A percentile compares a stretch with the other conserved stretches of the same genome.
These are phyloP conservation scores for Hymenoscyphus linearis DNA, from an alignment of 2,329 filamentous ascomycete genomes.

Conservation along the genomic window DNA sequence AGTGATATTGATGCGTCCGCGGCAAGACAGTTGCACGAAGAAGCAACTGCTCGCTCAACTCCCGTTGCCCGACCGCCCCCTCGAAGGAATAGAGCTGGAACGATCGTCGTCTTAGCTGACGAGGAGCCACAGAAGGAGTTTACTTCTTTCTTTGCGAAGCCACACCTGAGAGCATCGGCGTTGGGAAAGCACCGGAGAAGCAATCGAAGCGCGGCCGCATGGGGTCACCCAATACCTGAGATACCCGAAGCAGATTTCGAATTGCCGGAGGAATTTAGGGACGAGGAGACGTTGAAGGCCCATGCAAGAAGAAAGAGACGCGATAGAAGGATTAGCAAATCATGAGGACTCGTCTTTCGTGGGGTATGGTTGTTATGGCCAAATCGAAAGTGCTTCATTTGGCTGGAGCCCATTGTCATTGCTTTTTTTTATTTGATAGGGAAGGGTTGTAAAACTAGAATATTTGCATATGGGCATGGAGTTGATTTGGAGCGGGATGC, in stretches of 20 bases:
- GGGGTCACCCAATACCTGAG: constrained; percentile 77
- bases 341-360: constrained; percentile 3
- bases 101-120: constrained; percentile 21
- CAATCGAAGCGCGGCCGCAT: constrained; percentile 67
- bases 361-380: constrained; percentile 14
- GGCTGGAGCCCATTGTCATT: constrained; percentile 15
- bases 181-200: constrained; percentile 67
- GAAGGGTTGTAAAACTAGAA: constrained; percentile 14
- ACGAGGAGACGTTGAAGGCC: constrained; percentile 47
- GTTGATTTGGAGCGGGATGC: background rate
- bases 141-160: constrained; percentile 73
- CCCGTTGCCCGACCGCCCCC: constrained; percentile 26
- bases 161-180: constrained; percentile 71
- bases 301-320: constrained; percentile 58
- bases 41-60: constrained; percentile 33
- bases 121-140: constrained; percentile 53
- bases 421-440: background rate
- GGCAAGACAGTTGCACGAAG: constrained; percentile 63
- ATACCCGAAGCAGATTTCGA: constrained; percentile 65
- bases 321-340: constrained; percentile 26
- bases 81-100: constrained; percentile 27
- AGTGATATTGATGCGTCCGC: constrained; percentile 67
- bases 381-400: constrained; percentile 35
- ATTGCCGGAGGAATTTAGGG: constrained; percentile 52
- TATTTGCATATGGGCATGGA: constrained; percentile 6